A percentile compares a stretch with the other conserved stretches of the same genome.
Evolutionary conservation across 2,329 filamentous ascomycete genomes (phyloP).

Genomic region (Cytospora piceicola): DNA sequence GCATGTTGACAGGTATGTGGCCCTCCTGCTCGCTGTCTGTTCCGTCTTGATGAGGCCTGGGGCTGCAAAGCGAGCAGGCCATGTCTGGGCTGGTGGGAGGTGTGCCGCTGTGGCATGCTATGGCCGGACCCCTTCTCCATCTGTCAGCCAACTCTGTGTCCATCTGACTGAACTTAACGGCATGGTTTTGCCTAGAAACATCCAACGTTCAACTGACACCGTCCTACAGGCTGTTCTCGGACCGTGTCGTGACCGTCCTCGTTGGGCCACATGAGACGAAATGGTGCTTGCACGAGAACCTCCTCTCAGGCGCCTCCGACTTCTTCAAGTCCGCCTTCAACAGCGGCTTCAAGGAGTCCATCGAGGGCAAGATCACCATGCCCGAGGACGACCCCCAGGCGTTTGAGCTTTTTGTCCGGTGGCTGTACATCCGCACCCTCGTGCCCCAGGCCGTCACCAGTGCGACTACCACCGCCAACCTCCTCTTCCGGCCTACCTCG

Average conservation of each 20-base stretch:
- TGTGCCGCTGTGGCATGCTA: background rate
- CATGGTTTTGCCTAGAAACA: background rate
- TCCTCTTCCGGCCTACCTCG: constrained; percentile 11
- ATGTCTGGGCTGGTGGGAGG: background rate
- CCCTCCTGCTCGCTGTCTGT: background rate
- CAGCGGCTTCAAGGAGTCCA: constrained; percentile 25
- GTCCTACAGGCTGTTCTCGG: constrained; percentile 20
- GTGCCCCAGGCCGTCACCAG: constrained; percentile 12
- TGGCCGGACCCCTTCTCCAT: background rate
- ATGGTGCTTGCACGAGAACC: constrained; percentile 26
- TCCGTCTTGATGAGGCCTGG: background rate
- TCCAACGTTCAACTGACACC: background rate
- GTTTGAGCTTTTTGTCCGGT: constrained; percentile 30
- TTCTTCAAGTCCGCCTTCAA: constrained; percentile 29
- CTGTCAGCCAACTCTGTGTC: background rate
- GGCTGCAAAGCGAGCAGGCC: background rate
- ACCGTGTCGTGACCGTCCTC: constrained; percentile 19
- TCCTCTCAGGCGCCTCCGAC: constrained; percentile 24
- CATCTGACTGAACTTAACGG: background rate
- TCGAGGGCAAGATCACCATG: constrained; percentile 21
- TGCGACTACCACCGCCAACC: background rate
- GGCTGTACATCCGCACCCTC: constrained; percentile 26
- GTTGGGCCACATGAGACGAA: constrained; percentile 19
- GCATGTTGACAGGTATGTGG: constrained; percentile 15
- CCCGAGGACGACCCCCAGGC: constrained; percentile 27